These are phyloP conservation scores for Mrakia blollopis DNA, from an alignment of 768 basidiomycete species.

Conservation along the genomic window DNA sequence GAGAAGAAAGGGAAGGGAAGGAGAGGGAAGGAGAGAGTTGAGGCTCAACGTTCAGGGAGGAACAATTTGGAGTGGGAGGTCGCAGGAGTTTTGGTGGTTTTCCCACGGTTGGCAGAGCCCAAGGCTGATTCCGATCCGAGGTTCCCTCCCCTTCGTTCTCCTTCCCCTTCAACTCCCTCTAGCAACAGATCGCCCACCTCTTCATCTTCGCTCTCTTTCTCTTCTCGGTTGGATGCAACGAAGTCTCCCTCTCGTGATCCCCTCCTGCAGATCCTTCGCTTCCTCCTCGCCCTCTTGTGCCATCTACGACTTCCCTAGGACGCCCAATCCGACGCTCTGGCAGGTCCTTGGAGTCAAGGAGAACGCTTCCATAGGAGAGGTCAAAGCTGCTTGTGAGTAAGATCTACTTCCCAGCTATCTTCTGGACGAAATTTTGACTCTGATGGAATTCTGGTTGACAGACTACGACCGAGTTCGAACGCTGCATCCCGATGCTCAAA, in stretches of 20 bases:
- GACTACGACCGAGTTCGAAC: slow-evolving; percentile 27
- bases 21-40: background rate
- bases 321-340: slow-evolving; percentile 22
- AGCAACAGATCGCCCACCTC: background rate
- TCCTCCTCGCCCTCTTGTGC: background rate
- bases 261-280: background rate
- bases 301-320: background rate
- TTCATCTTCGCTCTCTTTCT: background rate
- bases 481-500: slow-evolving; percentile 23
- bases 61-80: too few species aligned
- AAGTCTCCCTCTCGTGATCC: background rate
- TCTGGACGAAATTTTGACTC: background rate
- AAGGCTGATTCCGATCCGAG: too few species aligned
- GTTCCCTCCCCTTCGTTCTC: too few species aligned
- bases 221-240: background rate
- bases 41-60: too few species aligned
- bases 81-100: too few species aligned
- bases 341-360: slow-evolving; percentile 25
- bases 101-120: background rate
- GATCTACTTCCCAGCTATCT: background rate
- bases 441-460: background rate
- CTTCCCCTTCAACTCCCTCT: background rate
- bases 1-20: background rate
- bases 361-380: slow-evolving; percentile 4
- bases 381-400: slow-evolving; percentile 25